Evolutionary conservation across 768 basidiomycete genomes (phyloP).

Genomic region (Lactarius indigo): DNA sequence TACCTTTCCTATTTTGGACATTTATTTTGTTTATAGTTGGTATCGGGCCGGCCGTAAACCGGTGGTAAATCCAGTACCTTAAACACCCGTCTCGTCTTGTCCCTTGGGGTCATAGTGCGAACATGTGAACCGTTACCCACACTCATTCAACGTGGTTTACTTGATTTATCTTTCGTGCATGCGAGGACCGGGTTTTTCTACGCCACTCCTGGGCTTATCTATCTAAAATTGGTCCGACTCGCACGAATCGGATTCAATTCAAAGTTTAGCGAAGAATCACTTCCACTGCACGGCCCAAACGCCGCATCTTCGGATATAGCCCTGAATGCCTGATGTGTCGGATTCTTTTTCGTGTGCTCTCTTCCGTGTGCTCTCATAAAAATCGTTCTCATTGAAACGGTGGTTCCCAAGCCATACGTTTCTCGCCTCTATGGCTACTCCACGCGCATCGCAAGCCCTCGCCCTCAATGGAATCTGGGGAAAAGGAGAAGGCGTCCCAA

Average conservation of each 20-base stretch:
- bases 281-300: neutral
- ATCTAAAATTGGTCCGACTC: neutral
- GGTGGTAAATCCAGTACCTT: no score
- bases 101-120: neutral
- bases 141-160: neutral
- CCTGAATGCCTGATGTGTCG: neutral
- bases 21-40: no score
- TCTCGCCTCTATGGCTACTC: neutral
- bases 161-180: neutral
- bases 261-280: neutral
- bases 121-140: neutral
- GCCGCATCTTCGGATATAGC: neutral
- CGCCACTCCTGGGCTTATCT: neutral
- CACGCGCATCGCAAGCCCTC: neutral
- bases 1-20: no score
- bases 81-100: neutral
- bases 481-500: constrained; percentile 20
- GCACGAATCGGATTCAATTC: neutral
- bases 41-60: no score
- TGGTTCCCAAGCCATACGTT: neutral
- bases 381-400: neutral
- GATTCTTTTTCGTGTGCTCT: neutral
- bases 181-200: neutral
- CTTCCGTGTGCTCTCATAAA: neutral
- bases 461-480: neutral